phyloP scores from a whole-genome alignment of 176 grass and related monocot genomes.

The Carex littledalei region DNA sequence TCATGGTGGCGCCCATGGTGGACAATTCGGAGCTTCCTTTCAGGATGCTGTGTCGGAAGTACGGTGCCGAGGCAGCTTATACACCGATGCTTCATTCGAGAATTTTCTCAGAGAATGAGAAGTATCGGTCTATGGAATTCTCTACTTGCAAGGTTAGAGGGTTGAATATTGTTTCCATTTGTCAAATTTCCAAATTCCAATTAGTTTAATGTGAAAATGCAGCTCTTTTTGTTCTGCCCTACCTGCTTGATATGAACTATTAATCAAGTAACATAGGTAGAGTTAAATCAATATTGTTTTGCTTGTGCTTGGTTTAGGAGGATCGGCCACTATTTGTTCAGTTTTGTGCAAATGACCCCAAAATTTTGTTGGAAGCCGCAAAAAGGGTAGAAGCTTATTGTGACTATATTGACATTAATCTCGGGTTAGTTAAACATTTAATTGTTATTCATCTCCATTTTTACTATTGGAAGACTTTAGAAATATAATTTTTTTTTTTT shows the following conservation, averaged over 20 bases:
- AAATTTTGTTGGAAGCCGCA: slow-evolving; percentile 85
- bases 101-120: slow-evolving; percentile 98
- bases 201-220: neutral
- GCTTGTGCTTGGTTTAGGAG: slow-evolving; percentile 43
- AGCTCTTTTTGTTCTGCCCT: neutral
- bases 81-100: slow-evolving; percentile 98
- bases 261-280: neutral
- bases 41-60: slow-evolving; percentile 90
- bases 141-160: slow-evolving; percentile 64
- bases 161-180: slow-evolving; percentile 3
- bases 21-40: slow-evolving; percentile 97
- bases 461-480: neutral
- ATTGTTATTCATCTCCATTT: neutral
- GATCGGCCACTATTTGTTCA: slow-evolving; percentile 94
- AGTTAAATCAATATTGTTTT: neutral
- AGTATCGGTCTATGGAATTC: slow-evolving; percentile 90
- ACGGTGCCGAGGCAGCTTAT: slow-evolving; percentile 76
- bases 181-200: neutral
- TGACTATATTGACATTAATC: slow-evolving; percentile 96
- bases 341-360: slow-evolving; percentile 97
- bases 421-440: slow-evolving; percentile 49
- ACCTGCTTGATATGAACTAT: neutral
- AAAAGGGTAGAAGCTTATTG: slow-evolving; percentile 71
- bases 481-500: slow-evolving; percentile 8
- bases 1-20: slow-evolving; percentile 90